A percentile compares a stretch with the other conserved stretches of the same genome.
These are phyloP conservation scores for Mimosa bimucronata DNA, from an alignment of 306 rosid genomes.

Conservation along the genomic window DNA sequence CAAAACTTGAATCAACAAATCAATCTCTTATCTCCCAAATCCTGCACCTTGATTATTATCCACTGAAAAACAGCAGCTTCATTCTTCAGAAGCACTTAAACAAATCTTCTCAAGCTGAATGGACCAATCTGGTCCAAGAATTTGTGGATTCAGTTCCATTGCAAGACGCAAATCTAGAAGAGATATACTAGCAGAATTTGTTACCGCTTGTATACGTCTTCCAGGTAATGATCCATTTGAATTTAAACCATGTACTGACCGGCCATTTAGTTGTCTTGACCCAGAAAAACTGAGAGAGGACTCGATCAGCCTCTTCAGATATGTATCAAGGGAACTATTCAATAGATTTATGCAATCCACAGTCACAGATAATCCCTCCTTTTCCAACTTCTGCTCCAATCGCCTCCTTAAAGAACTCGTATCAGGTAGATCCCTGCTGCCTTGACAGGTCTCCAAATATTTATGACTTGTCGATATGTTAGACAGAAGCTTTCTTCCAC, in stretches of 20 bases:
- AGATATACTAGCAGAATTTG: slow-evolving; percentile 47
- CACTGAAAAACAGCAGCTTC: slow-evolving; percentile 41
- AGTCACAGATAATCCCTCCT: slow-evolving; percentile 62
- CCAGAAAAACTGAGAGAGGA: slow-evolving; percentile 65
- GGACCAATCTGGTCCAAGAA: slow-evolving; percentile 85
- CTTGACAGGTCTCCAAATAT: slow-evolving; percentile 65
- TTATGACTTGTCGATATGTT: slow-evolving; percentile 47
- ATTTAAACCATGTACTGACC: slow-evolving; percentile 41
- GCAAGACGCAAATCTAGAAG: slow-evolving; percentile 69
- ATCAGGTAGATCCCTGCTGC: slow-evolving; percentile 72
- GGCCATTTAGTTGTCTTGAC: slow-evolving; percentile 47
- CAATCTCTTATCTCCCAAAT: slow-evolving; percentile 34
- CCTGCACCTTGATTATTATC: slow-evolving; percentile 40
- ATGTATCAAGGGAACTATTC: slow-evolving; percentile 82
- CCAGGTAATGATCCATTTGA: slow-evolving; percentile 42
- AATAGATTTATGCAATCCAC: slow-evolving; percentile 74
- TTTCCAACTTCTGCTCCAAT: slow-evolving; percentile 73
- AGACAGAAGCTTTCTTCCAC: slow-evolving; percentile 57
- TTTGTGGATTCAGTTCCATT: slow-evolving; percentile 74
- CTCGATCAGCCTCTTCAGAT: slow-evolving; percentile 84
- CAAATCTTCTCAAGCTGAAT: slow-evolving; percentile 81
- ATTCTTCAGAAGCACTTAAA: slow-evolving; percentile 67
- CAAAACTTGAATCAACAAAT: slow-evolving; percentile 41
- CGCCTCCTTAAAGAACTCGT: slow-evolving; percentile 66
- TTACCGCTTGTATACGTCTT: slow-evolving; percentile 47